phyloP scores from a whole-genome alignment of 495 filamentous ascomycete species.

The Xylaria telfairii region DNA sequence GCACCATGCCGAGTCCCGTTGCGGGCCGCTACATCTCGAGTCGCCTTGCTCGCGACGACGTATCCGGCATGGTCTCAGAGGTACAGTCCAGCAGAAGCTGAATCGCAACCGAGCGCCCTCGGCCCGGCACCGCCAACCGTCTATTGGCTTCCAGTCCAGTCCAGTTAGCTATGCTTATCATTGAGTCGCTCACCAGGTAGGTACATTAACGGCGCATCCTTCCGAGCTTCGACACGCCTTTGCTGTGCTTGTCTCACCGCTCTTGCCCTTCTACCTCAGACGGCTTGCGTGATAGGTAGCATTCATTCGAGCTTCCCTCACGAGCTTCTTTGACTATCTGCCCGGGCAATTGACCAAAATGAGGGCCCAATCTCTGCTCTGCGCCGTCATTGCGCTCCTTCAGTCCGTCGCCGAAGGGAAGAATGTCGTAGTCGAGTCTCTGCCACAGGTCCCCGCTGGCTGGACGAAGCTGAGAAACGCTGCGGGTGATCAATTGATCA shows the following conservation, averaged over 20 bases:
- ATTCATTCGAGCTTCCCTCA: not conserved
- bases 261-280: not conserved
- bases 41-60: no score
- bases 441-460: slow-evolving; percentile 49
- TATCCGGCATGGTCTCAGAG: no score
- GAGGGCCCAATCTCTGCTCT: slow-evolving; percentile 33
- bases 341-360: slow-evolving; percentile 14
- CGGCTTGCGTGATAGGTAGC: not conserved
- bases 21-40: not conserved
- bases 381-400: slow-evolving; percentile 32
- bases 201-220: no score
- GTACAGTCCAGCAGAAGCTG: no score
- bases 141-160: not conserved
- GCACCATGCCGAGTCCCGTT: not conserved
- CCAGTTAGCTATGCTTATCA: not conserved
- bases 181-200: not conserved
- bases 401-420: slow-evolving; percentile 30
- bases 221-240: not conserved
- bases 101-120: not conserved
- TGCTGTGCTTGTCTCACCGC: not conserved
- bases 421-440: slow-evolving; percentile 53
- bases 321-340: not conserved
- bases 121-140: not conserved
- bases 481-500: slow-evolving; percentile 46
- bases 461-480: slow-evolving; percentile 53